Evolutionary conservation across 371 early-diverging fungal species (phyloP), one percentile per base, ranked within the genome.

Genomic region (Mortierella sp.): DNA sequence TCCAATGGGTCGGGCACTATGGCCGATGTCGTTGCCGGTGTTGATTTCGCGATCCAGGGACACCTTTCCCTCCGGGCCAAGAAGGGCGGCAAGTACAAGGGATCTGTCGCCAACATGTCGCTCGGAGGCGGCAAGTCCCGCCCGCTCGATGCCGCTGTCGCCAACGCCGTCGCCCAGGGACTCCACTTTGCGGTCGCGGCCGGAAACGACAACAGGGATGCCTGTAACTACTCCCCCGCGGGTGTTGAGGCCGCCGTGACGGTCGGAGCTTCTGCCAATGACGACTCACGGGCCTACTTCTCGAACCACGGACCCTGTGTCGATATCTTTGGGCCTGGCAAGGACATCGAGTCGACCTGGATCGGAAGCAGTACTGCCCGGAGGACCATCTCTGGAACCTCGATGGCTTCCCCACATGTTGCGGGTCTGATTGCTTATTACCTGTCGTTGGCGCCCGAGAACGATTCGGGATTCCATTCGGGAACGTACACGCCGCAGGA

Each of bases 401-500:
- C 97, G 40, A 99, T 99, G 99, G 99, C 99, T 40, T 91, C 96
- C 11, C 99, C 99, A 19, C 99, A 99, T 79, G 98, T 98, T 52
- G 93, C 96, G 70, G 99, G 99, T 66, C 90, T 97, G 40, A 92
- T 98, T 70, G 99, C 99, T 40, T 93, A 96, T 80, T 93, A 94
- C 87, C 88, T 95, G 50, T 91, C 92, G 76, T 86, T 88, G 24
- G 66, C 84, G 41, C 86, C 90, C 19, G 89, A 94, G 68, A 85
- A 87, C 64, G 80, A 86, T 26, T 91, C 93, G 53, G 85, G 86
- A 19, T 84, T 69, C 73, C 53, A 70, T 66, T 73, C 85, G 29
- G 73, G 79, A 47, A 45, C 74, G 4, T 63, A 90, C 2, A 89
- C 94, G 19, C 94, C 97, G 69, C 89, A 94, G 77, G 91, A 93